These are phyloP conservation scores for Fusarium pseudoanthophilum DNA, from an alignment of 2,329 filamentous ascomycete genomes.

Conservation along the genomic window DNA sequence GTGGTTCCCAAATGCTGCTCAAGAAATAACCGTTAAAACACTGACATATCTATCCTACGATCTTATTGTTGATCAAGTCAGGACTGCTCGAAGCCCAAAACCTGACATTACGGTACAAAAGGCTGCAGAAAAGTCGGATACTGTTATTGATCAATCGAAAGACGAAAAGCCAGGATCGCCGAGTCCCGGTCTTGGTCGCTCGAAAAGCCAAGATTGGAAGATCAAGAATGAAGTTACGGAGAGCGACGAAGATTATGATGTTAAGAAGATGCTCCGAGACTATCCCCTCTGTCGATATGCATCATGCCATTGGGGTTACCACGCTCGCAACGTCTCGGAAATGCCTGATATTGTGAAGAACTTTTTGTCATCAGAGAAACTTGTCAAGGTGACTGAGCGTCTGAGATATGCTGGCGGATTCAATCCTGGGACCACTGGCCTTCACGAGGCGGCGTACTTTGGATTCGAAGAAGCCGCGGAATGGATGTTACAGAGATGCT, in stretches of 20 bases:
- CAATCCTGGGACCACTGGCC: not conserved
- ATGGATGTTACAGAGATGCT: not conserved
- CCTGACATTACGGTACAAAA: not conserved
- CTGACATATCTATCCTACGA: not conserved
- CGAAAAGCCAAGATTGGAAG: not conserved
- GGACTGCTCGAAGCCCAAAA: not conserved
- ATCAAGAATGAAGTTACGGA: slow-evolving; percentile 37
- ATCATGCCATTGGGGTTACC: not conserved
- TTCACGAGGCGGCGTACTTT: slow-evolving; percentile 14
- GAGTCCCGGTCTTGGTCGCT: not conserved
- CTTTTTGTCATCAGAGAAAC: not conserved
- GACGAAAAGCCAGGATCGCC: slow-evolving; percentile 10
- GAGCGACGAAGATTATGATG: slow-evolving; percentile 47
- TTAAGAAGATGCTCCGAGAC: slow-evolving; percentile 47
- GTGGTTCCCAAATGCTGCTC: not conserved
- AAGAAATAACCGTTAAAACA: not conserved
- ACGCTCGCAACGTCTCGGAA: not conserved
- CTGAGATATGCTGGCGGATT: not conserved
- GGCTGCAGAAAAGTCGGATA: not conserved
- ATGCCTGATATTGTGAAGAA: not conserved
- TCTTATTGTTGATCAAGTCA: not conserved
- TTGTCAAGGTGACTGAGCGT: not conserved
- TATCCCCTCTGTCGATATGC: not conserved
- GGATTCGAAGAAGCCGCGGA: not conserved
- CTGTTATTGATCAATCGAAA: not conserved